A percentile compares a stretch with the other conserved stretches of the same genome.
phyloP scores from a whole-genome alignment of 2,329 filamentous ascomycete species.

The Bisporella sp. region DNA sequence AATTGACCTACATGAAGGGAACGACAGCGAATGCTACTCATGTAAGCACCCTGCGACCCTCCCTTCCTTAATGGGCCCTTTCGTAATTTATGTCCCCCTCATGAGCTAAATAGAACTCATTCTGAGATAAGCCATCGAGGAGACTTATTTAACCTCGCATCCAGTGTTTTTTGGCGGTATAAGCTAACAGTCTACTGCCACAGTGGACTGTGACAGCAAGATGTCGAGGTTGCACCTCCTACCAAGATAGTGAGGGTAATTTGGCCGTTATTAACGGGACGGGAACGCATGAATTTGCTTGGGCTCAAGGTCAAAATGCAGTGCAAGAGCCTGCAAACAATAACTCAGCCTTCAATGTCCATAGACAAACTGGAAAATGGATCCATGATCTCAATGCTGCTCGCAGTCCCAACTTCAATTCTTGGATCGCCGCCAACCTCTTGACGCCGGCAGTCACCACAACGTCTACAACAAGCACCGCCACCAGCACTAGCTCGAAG shows the following conservation, averaged over 20 bases:
- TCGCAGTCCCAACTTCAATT: slow-evolving; percentile 11
- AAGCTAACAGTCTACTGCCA: no score
- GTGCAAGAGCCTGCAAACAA: slow-evolving; percentile 13
- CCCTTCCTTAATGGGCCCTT: no score
- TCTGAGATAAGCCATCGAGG: no score
- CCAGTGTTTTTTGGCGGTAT: no score
- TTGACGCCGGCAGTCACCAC: neutral
- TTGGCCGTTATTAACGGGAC: slow-evolving; percentile 10
- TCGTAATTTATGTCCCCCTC: no score
- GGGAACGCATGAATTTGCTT: slow-evolving; percentile 12
- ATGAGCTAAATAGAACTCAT: no score
- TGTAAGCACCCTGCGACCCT: neutral
- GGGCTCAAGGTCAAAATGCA: slow-evolving; percentile 11
- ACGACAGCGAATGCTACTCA: slow-evolving; percentile 13
- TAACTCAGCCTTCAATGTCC: slow-evolving; percentile 12
- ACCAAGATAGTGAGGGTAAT: slow-evolving; percentile 9
- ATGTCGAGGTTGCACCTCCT: slow-evolving; percentile 15
- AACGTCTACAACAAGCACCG: neutral
- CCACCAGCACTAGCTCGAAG: neutral
- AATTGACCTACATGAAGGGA: slow-evolving; percentile 11
- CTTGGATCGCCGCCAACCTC: slow-evolving; percentile 12
- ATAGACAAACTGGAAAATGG: slow-evolving; percentile 12
- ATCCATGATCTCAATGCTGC: slow-evolving; percentile 16
- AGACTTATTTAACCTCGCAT: no score
- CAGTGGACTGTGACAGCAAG: slow-evolving; percentile 12